Evolutionary conservation across 352 stramenopile genomes (phyloP), one percentile per base, ranked within the genome.

Genomic region (Pythium folliculosum): DNA sequence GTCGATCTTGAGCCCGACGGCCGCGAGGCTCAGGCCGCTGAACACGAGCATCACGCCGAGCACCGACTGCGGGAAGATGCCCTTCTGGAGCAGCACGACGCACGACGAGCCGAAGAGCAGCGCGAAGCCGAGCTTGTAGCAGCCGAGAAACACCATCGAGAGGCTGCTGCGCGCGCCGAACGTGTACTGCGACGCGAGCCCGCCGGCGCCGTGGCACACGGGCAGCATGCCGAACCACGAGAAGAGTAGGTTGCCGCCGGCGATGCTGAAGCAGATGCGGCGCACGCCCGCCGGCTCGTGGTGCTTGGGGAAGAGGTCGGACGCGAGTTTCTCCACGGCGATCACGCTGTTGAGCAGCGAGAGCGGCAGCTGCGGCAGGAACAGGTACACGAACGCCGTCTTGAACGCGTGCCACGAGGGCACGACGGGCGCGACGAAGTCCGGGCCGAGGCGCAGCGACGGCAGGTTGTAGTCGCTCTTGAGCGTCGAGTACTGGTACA

Each of bases 301-400:
- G 49, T 92, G 82, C 58, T 91, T 89, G 0, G 92, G 92, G 78
- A 97, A 98, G 6, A 98, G 76, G 25, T 90, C 85, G 37, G 87
- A 70, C 5, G 91, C 89, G 49, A 98, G 78, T 30, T 92, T 90
- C 63, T 95, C 94, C 6, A 98, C 81, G 27, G 86, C 91, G 14
- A 98, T 83, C n/a, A 98, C 90, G 52, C 78, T 95, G 76, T 98
- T 98, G 48, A 98, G 75, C 23, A 95, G 84, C 23, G 94, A 97
- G 10, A 98, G 74, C 12, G 94, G 92, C 10, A 98, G 55, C 68
- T 98, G 94, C 13, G 94, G 91, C 44, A 98, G 65, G 23, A 94
- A 88, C 21, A 96, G 83, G 51, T 97, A 81, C 8, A 96, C 65
- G 60, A 98, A 96, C 6, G 85, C 92, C 40, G 72, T 56, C 56